Conservation (phyloP, 768 basidiomycete species). For the Collybia nuda region DNA sequence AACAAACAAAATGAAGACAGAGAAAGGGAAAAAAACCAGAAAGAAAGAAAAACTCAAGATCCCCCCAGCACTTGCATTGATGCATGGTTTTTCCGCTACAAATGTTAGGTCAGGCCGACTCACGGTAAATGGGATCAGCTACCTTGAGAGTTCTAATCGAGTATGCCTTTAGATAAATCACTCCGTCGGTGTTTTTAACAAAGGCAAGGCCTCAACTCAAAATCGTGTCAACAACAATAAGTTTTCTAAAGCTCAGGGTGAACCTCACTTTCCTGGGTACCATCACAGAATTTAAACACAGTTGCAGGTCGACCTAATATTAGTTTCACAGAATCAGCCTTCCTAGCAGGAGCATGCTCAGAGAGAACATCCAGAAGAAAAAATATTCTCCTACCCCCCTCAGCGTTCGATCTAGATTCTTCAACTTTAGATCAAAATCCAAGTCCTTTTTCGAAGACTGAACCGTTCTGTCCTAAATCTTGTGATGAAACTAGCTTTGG, state of each 20-base stretch:
- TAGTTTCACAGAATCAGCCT: constrained; percentile 46
- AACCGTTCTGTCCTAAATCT: background rate
- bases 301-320: constrained; percentile 1
- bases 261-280: too few relatives aligned
- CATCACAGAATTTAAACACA: background rate
- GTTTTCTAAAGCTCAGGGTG: constrained; percentile 7
- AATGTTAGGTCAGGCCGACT: constrained; percentile 63
- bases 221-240: constrained; percentile 22
- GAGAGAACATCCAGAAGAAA: background rate
- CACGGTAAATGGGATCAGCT: constrained; percentile 41
- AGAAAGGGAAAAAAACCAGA: constrained; percentile 20
- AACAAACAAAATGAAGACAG: constrained; percentile 14
- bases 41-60: constrained; percentile 31
- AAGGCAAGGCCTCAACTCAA: constrained; percentile 60
- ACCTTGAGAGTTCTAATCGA: background rate
- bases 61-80: constrained; percentile 55
- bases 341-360: constrained; percentile 34
- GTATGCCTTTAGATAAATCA: constrained; percentile 38
- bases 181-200: constrained; percentile 57
- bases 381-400: background rate
- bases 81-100: constrained; percentile 65
- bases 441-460: background rate
- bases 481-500: background rate
- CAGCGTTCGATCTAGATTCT: background rate
- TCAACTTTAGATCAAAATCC: background rate